phyloP scores from a whole-genome alignment of 2,329 filamentous ascomycete species.

The Colletotrichum cereale region DNA sequence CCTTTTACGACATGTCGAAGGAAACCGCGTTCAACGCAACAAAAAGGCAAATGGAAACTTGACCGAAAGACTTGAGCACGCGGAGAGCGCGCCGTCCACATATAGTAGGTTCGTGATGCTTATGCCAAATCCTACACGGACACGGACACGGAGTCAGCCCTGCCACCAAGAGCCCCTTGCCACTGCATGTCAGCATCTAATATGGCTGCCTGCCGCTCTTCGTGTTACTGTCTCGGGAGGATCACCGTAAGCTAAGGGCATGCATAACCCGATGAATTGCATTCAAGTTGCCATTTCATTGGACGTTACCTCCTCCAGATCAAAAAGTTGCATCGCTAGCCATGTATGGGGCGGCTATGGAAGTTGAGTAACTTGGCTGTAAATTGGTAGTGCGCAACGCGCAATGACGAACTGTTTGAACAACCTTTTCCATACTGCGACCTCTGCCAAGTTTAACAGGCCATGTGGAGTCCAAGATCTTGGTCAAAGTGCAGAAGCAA shows the following conservation, averaged over 20 bases:
- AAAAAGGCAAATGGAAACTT: too few species aligned
- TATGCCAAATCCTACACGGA: slow-evolving; percentile 4
- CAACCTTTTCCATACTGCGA: too few species aligned
- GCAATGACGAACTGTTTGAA: too few species aligned
- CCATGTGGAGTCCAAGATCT: too few species aligned
- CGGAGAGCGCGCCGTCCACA: background rate
- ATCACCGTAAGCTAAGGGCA: too few species aligned
- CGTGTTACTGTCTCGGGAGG: background rate
- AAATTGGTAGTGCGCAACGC: too few species aligned
- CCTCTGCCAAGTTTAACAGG: too few species aligned
- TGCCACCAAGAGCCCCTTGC: background rate
- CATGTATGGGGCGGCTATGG: too few species aligned
- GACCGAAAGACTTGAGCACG: background rate
- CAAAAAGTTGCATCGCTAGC: slow-evolving; percentile 10
- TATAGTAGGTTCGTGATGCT: background rate
- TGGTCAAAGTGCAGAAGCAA: too few species aligned
- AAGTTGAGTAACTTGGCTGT: too few species aligned
- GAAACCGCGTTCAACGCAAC: background rate
- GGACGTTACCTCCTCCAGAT: background rate
- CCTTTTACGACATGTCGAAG: slow-evolving; percentile 7
- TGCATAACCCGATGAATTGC: background rate
- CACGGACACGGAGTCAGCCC: slow-evolving; percentile 16
- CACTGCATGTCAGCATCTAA: slow-evolving; percentile 9
- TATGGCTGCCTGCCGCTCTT: slow-evolving; percentile 24
- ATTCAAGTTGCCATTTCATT: background rate